phyloP scores from a whole-genome alignment of 169 alveolate genomes.

The Toxoplasma gondii region DNA sequence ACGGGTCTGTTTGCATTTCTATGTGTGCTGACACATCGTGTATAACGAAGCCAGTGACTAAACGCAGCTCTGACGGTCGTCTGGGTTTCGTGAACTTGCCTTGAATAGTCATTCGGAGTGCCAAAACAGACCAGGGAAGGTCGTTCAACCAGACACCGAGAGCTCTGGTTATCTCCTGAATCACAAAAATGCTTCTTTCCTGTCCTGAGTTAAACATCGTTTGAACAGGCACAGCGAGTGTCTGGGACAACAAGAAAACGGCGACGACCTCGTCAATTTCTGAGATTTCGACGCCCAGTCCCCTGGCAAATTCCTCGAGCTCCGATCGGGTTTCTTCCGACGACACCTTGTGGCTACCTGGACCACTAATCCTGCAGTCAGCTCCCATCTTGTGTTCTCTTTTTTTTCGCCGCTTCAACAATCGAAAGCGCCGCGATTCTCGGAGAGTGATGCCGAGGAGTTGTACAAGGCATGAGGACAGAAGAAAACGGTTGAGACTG shows the following conservation, averaged over 20 bases:
- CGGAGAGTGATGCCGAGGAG: background rate
- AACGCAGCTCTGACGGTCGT: too few relatives aligned
- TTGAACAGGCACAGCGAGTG: background rate
- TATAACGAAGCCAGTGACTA: too few relatives aligned
- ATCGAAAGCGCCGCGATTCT: background rate
- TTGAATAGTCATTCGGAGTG: background rate
- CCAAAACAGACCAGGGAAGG: constrained; percentile 1
- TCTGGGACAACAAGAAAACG: background rate
- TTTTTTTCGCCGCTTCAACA: too few relatives aligned
- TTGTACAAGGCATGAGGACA: background rate
- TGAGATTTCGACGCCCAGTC: background rate
- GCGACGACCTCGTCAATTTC: constrained; percentile 12
- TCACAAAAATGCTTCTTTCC: background rate
- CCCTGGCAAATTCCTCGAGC: constrained; percentile 14
- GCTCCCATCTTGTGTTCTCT: too few relatives aligned
- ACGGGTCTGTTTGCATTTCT: too few relatives aligned
- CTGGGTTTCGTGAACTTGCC: background rate
- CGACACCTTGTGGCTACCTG: background rate
- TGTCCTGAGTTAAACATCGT: background rate
- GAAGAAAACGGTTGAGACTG: constrained; percentile 28
- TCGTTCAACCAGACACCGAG: background rate
- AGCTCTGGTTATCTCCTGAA: background rate
- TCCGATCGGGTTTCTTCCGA: background rate
- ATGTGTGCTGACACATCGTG: too few relatives aligned
- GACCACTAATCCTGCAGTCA: background rate